Conservation (phyloP, 345 rosid genomes). For the Draba incana region DNA sequence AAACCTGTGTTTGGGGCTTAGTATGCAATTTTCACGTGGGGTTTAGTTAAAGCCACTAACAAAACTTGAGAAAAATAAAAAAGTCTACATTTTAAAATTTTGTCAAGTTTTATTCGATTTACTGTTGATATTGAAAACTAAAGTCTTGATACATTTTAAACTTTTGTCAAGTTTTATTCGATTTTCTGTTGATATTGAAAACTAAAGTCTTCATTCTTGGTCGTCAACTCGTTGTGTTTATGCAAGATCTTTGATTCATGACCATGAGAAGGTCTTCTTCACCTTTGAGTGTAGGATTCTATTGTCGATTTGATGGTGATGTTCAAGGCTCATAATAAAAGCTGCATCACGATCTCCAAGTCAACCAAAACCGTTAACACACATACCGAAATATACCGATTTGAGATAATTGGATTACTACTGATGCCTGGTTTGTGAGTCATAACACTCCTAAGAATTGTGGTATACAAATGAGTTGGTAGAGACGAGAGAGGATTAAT, state of each 20-base stretch:
- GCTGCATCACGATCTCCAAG: slow-evolving; percentile 23
- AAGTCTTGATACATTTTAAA: too few relatives aligned
- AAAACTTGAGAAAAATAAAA: not conserved
- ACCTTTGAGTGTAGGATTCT: slow-evolving; percentile 36
- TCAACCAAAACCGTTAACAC: slow-evolving; percentile 29
- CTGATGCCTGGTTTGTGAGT: slow-evolving; percentile 12
- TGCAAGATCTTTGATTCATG: slow-evolving; percentile 24
- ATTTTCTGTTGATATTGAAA: slow-evolving; percentile 26
- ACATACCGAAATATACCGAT: not conserved
- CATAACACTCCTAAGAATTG: not conserved
- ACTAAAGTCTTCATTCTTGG: slow-evolving; percentile 10
- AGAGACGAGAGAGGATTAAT: too few relatives aligned
- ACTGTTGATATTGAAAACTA: not conserved
- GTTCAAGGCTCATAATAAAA: slow-evolving; percentile 30
- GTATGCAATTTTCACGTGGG: not conserved
- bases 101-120: not conserved
- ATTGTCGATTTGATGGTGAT: slow-evolving; percentile 33
- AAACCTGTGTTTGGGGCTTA: not conserved
- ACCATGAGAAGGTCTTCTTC: slow-evolving; percentile 38
- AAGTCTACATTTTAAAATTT: too few relatives aligned
- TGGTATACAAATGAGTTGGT: not conserved
- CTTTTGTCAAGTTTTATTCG: slow-evolving; percentile 19
- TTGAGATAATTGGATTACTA: not conserved
- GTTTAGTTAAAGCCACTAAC: slow-evolving; percentile 1
- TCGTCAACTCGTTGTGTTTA: slow-evolving; percentile 14